These are phyloP conservation scores for Cryptococcus jaspeensis DNA, from an alignment of 1,284 basidiomycete genomes.

Conservation along the genomic window DNA sequence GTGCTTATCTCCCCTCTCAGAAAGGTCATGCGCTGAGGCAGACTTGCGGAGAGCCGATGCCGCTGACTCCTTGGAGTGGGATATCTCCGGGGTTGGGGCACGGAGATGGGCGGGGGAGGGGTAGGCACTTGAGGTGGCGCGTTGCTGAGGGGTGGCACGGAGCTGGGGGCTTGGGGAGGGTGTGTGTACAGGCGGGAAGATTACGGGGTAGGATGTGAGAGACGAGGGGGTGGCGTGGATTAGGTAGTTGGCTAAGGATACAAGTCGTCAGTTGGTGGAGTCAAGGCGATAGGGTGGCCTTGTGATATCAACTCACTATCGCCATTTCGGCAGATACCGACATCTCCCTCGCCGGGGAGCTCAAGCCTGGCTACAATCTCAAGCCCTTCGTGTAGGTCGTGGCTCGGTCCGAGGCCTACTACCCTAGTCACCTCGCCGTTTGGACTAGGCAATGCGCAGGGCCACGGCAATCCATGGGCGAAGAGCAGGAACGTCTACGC, in stretches of 20 bases:
- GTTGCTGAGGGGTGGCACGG: slow-evolving; percentile 2
- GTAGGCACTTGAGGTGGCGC: slow-evolving; percentile 7
- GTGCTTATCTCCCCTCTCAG: not conserved
- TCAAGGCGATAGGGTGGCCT: not conserved
- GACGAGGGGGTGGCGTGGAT: slow-evolving; percentile 34
- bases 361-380: slow-evolving; percentile 34
- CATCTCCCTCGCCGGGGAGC: slow-evolving; percentile 40
- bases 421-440: slow-evolving; percentile 46
- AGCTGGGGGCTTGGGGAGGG: not conserved
- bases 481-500: slow-evolving; percentile 25
- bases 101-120: slow-evolving; percentile 5
- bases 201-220: slow-evolving; percentile 40
- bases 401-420: slow-evolving; percentile 23
- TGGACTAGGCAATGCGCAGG: slow-evolving; percentile 36
- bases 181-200: slow-evolving; percentile 14
- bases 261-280: not conserved
- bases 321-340: slow-evolving; percentile 23
- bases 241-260: slow-evolving; percentile 24
- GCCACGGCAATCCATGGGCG: slow-evolving; percentile 41
- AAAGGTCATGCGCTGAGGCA: slow-evolving; percentile 9
- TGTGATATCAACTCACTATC: slow-evolving; percentile 20
- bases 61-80: not conserved
- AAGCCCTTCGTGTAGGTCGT: not conserved
- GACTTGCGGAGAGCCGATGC: slow-evolving; percentile 4
- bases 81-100: slow-evolving; percentile 9